Conservation (phyloP, 2,329 filamentous ascomycete species). For the Didymosphaeria variabile region DNA sequence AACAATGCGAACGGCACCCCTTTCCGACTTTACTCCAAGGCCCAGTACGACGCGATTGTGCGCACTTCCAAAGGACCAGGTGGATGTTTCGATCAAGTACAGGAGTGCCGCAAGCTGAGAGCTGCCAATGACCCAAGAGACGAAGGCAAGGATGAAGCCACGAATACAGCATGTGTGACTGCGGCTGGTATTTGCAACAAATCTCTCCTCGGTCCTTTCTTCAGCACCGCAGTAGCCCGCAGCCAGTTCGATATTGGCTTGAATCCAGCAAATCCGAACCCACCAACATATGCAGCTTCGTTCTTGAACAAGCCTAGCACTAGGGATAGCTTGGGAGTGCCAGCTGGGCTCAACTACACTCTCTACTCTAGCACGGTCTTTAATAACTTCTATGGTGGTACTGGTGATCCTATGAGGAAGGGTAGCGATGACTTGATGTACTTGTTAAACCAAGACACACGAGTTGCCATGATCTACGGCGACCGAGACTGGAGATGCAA, state of each 20-base stretch:
- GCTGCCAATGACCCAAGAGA: constrained; percentile 1
- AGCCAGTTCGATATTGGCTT: constrained; percentile 42
- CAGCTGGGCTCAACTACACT: constrained; percentile 62
- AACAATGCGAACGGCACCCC: constrained; percentile 26
- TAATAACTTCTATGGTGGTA: constrained; percentile 3
- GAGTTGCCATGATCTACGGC: constrained; percentile 19
- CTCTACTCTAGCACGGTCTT: constrained; percentile 11
- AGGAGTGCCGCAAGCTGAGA: constrained; percentile 52
- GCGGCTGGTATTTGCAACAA: neutral
- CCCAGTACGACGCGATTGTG: constrained; percentile 55
- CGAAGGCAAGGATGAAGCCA: neutral
- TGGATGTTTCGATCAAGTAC: constrained; percentile 62
- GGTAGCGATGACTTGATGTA: constrained; percentile 54
- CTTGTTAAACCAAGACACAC: constrained; percentile 55
- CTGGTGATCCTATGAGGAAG: constrained; percentile 9
- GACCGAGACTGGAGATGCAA: constrained; percentile 59
- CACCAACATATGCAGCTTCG: constrained; percentile 53
- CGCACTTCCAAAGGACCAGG: constrained; percentile 53
- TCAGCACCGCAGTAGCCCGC: constrained; percentile 36
- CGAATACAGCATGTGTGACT: constrained; percentile 40
- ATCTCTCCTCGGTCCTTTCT: constrained; percentile 52
- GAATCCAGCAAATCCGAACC: constrained; percentile 46
- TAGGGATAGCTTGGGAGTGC: constrained; percentile 63
- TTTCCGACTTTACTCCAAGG: constrained; percentile 35
- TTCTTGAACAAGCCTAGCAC: constrained; percentile 64